A percentile compares a stretch with the other conserved stretches of the same genome.
Conservation (phyloP, 2,329 filamentous ascomycete genomes). For the Neophaeococcomyces aloes region DNA sequence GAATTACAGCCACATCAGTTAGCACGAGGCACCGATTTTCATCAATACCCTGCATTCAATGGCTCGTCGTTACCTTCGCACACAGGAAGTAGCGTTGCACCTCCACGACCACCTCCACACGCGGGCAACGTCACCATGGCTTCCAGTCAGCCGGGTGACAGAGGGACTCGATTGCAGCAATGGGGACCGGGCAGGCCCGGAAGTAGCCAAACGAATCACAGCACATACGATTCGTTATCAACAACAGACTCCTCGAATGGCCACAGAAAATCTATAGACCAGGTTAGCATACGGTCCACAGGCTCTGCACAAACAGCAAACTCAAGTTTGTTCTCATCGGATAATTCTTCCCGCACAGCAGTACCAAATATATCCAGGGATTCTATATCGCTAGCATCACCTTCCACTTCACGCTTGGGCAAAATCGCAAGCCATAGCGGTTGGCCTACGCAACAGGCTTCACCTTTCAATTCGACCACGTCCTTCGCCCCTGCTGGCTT, state of each 20-base stretch:
- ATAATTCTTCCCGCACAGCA: slow-evolving; percentile 38
- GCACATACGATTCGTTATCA: slow-evolving; percentile 55
- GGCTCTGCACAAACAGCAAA: slow-evolving; percentile 49
- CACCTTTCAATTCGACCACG: slow-evolving; percentile 38
- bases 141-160: slow-evolving; percentile 60
- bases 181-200: slow-evolving; percentile 51
- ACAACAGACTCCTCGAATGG: slow-evolving; percentile 42
- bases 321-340: slow-evolving; percentile 47
- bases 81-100: slow-evolving; percentile 48
- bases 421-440: slow-evolving; percentile 32
- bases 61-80: slow-evolving; percentile 40
- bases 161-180: slow-evolving; percentile 63
- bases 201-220: slow-evolving; percentile 47
- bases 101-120: slow-evolving; percentile 50
- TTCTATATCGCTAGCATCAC: slow-evolving; percentile 25
- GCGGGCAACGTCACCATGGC: slow-evolving; percentile 51
- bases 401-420: slow-evolving; percentile 32
- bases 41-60: slow-evolving; percentile 75
- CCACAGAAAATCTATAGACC: slow-evolving; percentile 51
- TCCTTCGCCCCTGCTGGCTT: slow-evolving; percentile 45
- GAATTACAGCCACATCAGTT: slow-evolving; percentile 75
- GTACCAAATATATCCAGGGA: slow-evolving; percentile 21
- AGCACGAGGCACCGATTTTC: slow-evolving; percentile 71
- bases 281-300: slow-evolving; percentile 53
- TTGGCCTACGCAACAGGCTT: slow-evolving; percentile 33